A percentile compares a stretch with the other conserved stretches of the same genome.
These are phyloP conservation scores for Cryptococcus sp. DNA, from an alignment of 1,284 basidiomycete species.

Conservation along the genomic window DNA sequence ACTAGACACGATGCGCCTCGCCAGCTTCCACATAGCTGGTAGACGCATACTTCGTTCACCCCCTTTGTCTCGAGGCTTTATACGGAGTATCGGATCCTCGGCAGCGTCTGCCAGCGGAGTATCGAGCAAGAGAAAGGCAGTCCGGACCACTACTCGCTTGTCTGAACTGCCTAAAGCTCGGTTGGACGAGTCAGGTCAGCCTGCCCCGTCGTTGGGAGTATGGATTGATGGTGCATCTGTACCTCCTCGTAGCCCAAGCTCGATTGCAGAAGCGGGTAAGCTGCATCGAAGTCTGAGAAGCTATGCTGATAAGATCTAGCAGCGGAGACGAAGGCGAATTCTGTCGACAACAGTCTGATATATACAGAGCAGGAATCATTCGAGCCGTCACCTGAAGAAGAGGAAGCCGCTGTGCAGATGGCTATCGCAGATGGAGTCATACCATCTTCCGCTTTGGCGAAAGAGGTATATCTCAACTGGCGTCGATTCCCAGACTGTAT, in stretches of 20 bases:
- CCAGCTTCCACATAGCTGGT: not conserved
- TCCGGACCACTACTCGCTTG: not conserved
- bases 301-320: not conserved
- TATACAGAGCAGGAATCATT: not conserved
- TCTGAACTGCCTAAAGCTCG: conserved; percentile 17
- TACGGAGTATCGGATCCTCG: no score
- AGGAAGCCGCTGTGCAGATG: conserved; percentile 4
- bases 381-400: not conserved
- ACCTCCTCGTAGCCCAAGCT: not conserved
- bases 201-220: conserved; percentile 14
- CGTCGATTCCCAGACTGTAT: conserved; percentile 81
- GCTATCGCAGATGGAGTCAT: conserved; percentile 17
- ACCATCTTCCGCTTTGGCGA: conserved; percentile 59
- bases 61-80: no score
- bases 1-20: not conserved
- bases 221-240: conserved; percentile 2
- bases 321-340: not conserved
- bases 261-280: not conserved
- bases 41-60: no score
- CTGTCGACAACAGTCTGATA: not conserved
- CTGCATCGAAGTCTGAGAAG: not conserved
- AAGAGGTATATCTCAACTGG: conserved; percentile 70
- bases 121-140: conserved; percentile 1
- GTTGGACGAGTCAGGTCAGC: conserved; percentile 10
- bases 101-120: no score